These are phyloP conservation scores for Eucalyptus leucophloia DNA, from an alignment of 345 rosid species.

Conservation along the genomic window DNA sequence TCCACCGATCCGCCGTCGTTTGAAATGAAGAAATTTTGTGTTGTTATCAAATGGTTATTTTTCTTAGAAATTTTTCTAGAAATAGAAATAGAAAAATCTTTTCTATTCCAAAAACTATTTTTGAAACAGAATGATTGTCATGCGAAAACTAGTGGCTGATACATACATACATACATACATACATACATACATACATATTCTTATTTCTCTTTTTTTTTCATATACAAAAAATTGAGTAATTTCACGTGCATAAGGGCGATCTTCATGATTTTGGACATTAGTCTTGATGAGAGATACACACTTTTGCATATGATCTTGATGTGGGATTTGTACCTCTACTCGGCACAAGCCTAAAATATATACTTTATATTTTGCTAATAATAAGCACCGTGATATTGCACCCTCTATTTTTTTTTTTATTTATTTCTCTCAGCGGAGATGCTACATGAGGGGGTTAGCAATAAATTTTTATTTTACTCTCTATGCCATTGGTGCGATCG, in stretches of 20 bases:
- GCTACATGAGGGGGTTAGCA: background rate
- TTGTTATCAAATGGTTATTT: no score
- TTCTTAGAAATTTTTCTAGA: fast-evolving
- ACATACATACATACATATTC: background rate
- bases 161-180: background rate
- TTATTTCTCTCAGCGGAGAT: background rate
- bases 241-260: background rate
- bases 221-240: background rate
- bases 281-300: background rate
- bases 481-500: background rate
- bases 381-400: background rate
- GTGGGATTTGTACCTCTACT: background rate
- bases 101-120: fast-evolving
- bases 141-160: background rate
- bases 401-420: background rate
- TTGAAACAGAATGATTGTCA: no score
- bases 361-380: background rate
- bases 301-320: background rate
- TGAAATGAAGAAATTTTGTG: fast-evolving
- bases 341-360: background rate
- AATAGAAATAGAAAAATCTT: no score
- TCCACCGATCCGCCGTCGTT: fast-evolving
- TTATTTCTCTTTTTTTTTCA: no score
- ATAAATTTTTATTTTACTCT: background rate
- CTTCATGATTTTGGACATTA: background rate